Evolutionary conservation across 768 basidiomycete genomes (phyloP).

Genomic region (Russula emetica): DNA sequence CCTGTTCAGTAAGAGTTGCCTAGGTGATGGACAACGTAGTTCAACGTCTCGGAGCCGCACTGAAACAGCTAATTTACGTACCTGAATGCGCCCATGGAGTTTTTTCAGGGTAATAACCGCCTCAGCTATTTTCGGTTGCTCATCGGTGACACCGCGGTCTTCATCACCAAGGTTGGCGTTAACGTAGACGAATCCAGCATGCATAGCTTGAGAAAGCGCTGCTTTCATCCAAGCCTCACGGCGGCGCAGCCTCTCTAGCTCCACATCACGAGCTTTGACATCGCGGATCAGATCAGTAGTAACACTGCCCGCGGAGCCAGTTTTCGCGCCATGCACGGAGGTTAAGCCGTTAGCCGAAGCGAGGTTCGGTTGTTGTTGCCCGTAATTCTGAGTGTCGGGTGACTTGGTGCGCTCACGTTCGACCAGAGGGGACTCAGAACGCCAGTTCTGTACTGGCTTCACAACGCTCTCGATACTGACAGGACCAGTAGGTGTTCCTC

Average conservation of each 20-base stretch:
- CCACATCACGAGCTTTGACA: conserved; percentile 75
- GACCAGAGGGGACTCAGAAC: conserved; percentile 56
- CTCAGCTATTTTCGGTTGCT: conserved; percentile 55
- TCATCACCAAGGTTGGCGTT: conserved; percentile 48
- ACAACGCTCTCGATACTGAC: conserved; percentile 54
- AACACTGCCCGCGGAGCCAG: conserved; percentile 61
- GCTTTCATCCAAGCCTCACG: conserved; percentile 85
- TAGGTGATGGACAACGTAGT: conserved; percentile 32
- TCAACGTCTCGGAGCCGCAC: conserved; percentile 1
- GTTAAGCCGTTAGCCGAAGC: conserved; percentile 49
- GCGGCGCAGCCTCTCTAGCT: conserved; percentile 70
- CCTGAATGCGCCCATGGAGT: conserved; percentile 83
- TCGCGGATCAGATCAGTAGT: conserved; percentile 75
- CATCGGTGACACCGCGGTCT: conserved; percentile 34
- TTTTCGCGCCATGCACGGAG: conserved; percentile 43
- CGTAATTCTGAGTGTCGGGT: conserved; percentile 61
- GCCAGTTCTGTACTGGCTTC: conserved; percentile 50
- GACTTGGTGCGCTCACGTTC: conserved; percentile 47
- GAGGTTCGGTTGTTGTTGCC: conserved; percentile 33
- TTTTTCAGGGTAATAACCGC: conserved; percentile 81
- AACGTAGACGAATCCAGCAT: conserved; percentile 70
- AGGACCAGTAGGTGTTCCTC: conserved; percentile 43
- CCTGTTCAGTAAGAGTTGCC: conserved; percentile 73
- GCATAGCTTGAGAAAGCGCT: conserved; percentile 67
- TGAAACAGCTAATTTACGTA: conserved; percentile 36